These are phyloP conservation scores for Berkeleyomyces basicola DNA, from an alignment of 2,329 filamentous ascomycete species.

Conservation along the genomic window DNA sequence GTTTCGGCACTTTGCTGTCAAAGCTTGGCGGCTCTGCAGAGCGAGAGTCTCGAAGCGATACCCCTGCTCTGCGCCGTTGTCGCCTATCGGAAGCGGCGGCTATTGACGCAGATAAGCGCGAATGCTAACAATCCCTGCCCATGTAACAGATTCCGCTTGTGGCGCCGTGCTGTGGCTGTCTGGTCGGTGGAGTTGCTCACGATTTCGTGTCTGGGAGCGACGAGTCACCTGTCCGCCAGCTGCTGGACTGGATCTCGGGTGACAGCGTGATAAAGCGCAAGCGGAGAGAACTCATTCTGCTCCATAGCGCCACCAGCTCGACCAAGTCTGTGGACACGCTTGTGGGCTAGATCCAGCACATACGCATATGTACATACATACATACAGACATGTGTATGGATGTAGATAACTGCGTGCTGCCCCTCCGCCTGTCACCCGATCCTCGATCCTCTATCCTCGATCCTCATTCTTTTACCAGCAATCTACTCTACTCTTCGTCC, in stretches of 20 bases:
- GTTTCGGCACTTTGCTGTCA: conserved; percentile 5
- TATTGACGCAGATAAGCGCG: not conserved
- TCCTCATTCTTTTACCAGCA: not conserved
- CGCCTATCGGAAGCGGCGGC: not conserved
- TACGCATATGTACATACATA: too few relatives aligned
- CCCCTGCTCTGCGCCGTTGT: not conserved
- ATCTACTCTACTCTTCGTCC: not conserved
- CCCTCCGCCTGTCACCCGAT: too few relatives aligned
- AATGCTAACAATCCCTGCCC: conserved; percentile 2
- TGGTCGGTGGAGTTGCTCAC: conserved; percentile 49
- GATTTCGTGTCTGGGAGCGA: conserved; percentile 54
- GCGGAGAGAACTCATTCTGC: not conserved
- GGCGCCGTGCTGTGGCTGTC: conserved; percentile 47
- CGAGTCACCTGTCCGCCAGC: conserved; percentile 52
- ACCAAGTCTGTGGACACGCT: conserved; percentile 11
- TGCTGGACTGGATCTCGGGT: conserved; percentile 11
- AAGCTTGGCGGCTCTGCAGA: not conserved
- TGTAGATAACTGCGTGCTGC: too few relatives aligned
- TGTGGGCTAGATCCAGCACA: conserved; percentile 1
- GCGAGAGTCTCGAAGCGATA: not conserved
- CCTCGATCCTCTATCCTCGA: not conserved
- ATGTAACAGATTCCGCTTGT: conserved; percentile 43
- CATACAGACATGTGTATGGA: too few relatives aligned
- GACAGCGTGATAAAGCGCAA: conserved; percentile 7
- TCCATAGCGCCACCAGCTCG: conserved; percentile 6